Percentiles rank a stretch among this genome's conserved stretches.
Conservation (phyloP, 1,284 basidiomycete species). For the Irpex sp. region DNA sequence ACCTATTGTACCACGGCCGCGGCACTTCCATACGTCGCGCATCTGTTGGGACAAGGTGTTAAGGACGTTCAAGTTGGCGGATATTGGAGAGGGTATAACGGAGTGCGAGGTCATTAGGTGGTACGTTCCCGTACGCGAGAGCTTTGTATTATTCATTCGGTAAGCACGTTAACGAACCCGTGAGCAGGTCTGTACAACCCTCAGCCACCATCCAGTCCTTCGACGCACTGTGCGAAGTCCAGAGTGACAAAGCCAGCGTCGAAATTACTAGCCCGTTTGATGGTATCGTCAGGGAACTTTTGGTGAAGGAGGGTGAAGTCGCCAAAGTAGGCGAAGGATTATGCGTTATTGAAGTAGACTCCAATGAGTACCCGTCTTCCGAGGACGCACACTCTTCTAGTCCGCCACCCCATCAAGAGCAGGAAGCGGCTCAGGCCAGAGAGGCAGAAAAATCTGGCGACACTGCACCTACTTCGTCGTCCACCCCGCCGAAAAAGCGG, state of each 20-base stretch:
- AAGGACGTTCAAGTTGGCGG: slow-evolving; percentile 85
- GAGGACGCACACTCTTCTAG: slow-evolving; percentile 13
- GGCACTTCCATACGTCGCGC: slow-evolving; percentile 43
- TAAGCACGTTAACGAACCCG: neutral
- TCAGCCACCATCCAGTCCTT: slow-evolving; percentile 67
- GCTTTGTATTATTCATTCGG: too few species aligned
- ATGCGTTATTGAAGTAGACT: slow-evolving; percentile 81
- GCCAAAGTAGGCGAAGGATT: slow-evolving; percentile 85
- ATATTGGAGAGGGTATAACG: slow-evolving; percentile 92
- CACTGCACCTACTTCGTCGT: neutral
- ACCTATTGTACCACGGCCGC: slow-evolving; percentile 9
- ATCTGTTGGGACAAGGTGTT: slow-evolving; percentile 41
- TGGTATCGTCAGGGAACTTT: slow-evolving; percentile 70
- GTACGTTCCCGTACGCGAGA: slow-evolving; percentile 41
- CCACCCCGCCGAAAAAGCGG: slow-evolving; percentile 16
- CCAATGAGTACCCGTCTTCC: slow-evolving; percentile 33
- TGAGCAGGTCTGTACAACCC: slow-evolving; percentile 57
- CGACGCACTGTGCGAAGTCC: slow-evolving; percentile 89
- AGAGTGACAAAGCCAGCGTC: slow-evolving; percentile 92
- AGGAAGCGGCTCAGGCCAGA: slow-evolving; percentile 10
- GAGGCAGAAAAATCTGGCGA: neutral
- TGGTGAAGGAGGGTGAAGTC: slow-evolving; percentile 81
- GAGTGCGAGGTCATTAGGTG: slow-evolving; percentile 90
- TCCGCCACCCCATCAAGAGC: slow-evolving; percentile 17
- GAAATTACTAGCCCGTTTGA: slow-evolving; percentile 91